phyloP scores from a whole-genome alignment of 2,329 filamentous ascomycete species.

The Trichophyton schoenleinii region DNA sequence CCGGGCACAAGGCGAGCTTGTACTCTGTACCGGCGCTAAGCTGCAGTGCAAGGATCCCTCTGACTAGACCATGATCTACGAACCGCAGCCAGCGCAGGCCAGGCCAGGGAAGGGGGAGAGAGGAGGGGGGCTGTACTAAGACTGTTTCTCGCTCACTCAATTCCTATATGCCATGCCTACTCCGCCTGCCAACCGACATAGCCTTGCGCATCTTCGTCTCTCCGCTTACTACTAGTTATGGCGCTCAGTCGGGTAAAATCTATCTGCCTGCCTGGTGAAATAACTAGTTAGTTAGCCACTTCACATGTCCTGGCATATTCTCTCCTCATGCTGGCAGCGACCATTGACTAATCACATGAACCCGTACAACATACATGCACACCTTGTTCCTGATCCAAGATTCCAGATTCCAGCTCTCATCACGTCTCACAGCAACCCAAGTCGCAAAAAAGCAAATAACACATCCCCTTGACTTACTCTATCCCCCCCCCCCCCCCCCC shows the following conservation, averaged over 20 bases:
- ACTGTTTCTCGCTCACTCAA: neutral
- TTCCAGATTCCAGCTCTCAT: neutral
- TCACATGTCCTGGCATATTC: neutral
- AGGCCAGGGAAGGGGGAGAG: too few relatives aligned
- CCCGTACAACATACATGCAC: neutral
- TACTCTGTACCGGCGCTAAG: neutral
- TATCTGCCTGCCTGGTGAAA: neutral
- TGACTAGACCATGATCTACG: neutral
- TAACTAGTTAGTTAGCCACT: neutral
- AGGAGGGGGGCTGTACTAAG: neutral
- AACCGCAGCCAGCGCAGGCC: neutral
- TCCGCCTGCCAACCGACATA: neutral
- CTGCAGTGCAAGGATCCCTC: neutral
- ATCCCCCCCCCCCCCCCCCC: neutral
- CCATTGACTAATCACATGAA: slow-evolving; percentile 3
- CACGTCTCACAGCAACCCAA: neutral
- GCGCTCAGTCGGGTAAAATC: neutral
- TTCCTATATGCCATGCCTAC: neutral
- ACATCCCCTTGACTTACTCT: neutral
- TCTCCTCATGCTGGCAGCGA: neutral
- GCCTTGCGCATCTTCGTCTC: neutral
- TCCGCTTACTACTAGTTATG: neutral
- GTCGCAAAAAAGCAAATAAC: neutral
- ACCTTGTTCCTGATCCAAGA: slow-evolving; percentile 3
- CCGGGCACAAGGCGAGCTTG: neutral